These are phyloP conservation scores for Tirmania nivea DNA, from an alignment of 495 filamentous ascomycete genomes.

Conservation along the genomic window DNA sequence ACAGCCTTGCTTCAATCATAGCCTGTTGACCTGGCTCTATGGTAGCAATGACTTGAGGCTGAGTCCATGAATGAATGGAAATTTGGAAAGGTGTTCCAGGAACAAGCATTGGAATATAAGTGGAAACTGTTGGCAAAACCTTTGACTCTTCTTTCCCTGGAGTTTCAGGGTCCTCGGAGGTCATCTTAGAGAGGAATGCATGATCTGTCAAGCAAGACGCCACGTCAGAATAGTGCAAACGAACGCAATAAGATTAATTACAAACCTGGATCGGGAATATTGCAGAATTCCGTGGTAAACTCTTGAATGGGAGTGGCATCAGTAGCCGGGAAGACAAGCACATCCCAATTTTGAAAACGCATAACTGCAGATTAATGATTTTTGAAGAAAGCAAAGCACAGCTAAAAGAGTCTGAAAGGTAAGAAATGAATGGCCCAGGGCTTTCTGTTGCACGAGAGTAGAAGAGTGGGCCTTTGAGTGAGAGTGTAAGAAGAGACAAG, in stretches of 20 bases:
- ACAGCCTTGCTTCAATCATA: background rate
- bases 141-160: background rate
- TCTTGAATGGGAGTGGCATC: background rate
- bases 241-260: background rate
- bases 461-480: too few species aligned
- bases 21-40: background rate
- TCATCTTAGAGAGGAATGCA: background rate
- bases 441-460: too few species aligned
- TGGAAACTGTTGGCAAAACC: background rate
- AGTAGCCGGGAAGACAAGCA: background rate
- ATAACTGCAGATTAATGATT: background rate
- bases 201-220: background rate
- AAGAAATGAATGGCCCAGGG: too few species aligned
- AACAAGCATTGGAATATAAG: background rate
- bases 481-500: too few species aligned
- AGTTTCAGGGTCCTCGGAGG: background rate
- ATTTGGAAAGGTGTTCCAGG: background rate
- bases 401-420: too few species aligned
- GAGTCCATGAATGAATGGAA: background rate
- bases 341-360: background rate
- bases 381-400: too few species aligned
- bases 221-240: background rate
- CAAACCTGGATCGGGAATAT: background rate
- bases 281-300: background rate
- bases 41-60: background rate